A percentile compares a stretch with the other conserved stretches of the same genome.
Conservation (phyloP, 78 protist species). For the Dictyostelium purpureum region DNA sequence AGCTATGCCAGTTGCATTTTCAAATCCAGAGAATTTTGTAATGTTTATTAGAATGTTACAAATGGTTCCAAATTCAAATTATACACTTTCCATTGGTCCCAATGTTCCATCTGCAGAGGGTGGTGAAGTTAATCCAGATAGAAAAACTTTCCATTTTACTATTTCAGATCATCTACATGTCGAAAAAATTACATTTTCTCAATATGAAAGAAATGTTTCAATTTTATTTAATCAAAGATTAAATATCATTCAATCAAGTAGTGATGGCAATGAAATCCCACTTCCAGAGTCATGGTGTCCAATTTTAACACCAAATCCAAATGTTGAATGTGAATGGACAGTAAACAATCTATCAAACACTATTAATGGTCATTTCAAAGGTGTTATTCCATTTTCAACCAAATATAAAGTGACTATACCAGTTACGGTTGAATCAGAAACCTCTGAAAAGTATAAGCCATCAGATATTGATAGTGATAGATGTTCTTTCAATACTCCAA, state of each 20-base stretch:
- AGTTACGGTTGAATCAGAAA: background rate
- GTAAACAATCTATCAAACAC: background rate
- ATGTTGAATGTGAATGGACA: background rate
- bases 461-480: background rate
- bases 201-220: background rate
- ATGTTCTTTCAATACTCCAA: slow-evolving; percentile 7
- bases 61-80: background rate
- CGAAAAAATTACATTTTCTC: background rate
- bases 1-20: background rate
- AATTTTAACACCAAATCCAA: background rate
- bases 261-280: background rate
- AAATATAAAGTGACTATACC: background rate
- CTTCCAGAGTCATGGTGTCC: slow-evolving; percentile 16
- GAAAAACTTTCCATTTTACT: background rate
- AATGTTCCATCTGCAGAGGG: slow-evolving; percentile 55
- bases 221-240: slow-evolving; percentile 27
- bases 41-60: slow-evolving; percentile 29
- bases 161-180: slow-evolving; percentile 47
- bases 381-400: background rate
- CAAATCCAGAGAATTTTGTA: background rate
- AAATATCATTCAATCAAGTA: background rate
- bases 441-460: slow-evolving; percentile 2
- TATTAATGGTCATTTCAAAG: background rate
- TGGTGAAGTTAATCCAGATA: background rate
- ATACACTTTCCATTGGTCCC: background rate